Percentiles rank a stretch among this genome's conserved stretches.
Conservation (phyloP, 139 green algal species). For the Picochlorum sp. region DNA sequence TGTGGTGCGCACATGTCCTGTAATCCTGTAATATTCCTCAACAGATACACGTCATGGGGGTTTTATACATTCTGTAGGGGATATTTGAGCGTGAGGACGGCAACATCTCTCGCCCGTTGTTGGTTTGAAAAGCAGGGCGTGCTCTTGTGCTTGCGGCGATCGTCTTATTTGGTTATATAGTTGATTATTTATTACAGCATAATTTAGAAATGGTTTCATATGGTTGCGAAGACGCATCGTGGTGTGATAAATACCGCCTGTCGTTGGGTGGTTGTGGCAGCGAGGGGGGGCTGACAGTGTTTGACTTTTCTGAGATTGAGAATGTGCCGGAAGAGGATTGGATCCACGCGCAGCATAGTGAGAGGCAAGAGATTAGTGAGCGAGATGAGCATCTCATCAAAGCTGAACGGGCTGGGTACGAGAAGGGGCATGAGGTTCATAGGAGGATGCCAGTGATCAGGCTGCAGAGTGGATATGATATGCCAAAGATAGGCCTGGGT, state of each 20-base stretch:
- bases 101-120: no score
- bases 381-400: background rate
- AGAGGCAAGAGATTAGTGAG: constrained; percentile 12
- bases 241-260: constrained; percentile 13
- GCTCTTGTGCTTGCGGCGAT: no score
- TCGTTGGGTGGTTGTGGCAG: background rate
- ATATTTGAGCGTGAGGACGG: no score
- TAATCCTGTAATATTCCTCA: no score
- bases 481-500: constrained; percentile 8
- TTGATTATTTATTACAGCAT: background rate
- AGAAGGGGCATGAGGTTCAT: background rate
- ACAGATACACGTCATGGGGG: no score
- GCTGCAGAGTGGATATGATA: background rate
- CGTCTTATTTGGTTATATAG: no score
- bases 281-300: constrained; percentile 2
- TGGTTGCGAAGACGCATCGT: background rate
- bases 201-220: background rate
- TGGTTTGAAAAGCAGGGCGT: no score
- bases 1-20: no score
- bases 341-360: constrained; percentile 1
- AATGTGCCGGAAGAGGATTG: background rate
- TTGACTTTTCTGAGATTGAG: constrained; percentile 16
- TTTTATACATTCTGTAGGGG: no score
- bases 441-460: background rate
- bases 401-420: constrained; percentile 9